phyloP scores from a whole-genome alignment of 331 rosid species.

The Pyracantha coccinea region DNA sequence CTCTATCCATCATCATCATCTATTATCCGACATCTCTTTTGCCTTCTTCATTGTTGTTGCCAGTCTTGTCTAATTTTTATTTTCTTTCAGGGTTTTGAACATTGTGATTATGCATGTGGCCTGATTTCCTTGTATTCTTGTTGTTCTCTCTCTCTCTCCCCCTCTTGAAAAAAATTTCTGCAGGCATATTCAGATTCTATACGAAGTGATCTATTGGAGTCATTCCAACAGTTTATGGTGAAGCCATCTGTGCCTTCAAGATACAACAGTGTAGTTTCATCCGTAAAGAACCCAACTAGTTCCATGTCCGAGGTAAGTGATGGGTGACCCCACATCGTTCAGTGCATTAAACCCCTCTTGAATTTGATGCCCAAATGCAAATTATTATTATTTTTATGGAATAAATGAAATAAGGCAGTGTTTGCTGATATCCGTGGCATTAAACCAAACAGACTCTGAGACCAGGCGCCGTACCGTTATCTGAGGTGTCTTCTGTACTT shows the following conservation, averaged over 20 bases:
- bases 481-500: constrained; percentile 25
- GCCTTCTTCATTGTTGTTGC: background rate
- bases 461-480: constrained; percentile 25
- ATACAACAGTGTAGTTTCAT: constrained; percentile 21
- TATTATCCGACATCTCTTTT: background rate
- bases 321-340: background rate
- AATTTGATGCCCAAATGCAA: background rate
- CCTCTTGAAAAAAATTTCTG: background rate
- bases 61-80: background rate
- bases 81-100: background rate
- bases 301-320: constrained; percentile 34
- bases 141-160: background rate
- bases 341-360: background rate
- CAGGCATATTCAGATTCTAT: constrained; percentile 21
- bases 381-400: background rate
- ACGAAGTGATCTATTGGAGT: constrained; percentile 21
- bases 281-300: constrained; percentile 24
- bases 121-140: background rate
- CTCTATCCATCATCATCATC: background rate
- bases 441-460: constrained; percentile 32
- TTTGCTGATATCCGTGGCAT: background rate
- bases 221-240: constrained; percentile 12
- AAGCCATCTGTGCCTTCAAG: constrained; percentile 31
- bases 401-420: background rate
- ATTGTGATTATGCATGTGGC: background rate